These are phyloP conservation scores for Ustilago tritici DNA, from an alignment of 1,284 basidiomycete genomes.

Conservation along the genomic window DNA sequence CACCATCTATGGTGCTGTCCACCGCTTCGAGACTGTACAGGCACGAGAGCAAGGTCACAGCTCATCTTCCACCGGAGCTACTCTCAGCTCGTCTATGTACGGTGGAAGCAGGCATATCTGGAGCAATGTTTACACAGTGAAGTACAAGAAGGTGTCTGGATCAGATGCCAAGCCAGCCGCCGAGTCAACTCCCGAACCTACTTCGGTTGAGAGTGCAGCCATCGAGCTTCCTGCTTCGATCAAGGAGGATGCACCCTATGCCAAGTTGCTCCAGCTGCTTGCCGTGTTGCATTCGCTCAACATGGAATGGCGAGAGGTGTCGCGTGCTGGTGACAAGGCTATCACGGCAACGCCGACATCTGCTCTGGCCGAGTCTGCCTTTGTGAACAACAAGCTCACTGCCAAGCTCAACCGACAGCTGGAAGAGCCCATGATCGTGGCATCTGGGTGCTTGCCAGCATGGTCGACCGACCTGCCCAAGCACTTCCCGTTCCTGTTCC, in stretches of 20 bases:
- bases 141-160: constrained; percentile 90
- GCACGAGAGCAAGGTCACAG: constrained; percentile 12
- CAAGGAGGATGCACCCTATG: constrained; percentile 84
- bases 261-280: constrained; percentile 89
- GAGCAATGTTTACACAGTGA: constrained; percentile 89
- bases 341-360: constrained; percentile 35
- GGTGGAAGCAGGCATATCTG: constrained; percentile 76
- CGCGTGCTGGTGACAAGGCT: constrained; percentile 18
- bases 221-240: constrained; percentile 76
- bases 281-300: constrained; percentile 84
- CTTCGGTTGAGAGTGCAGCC: constrained; percentile 23
- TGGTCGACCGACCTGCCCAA: constrained; percentile 95
- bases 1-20: constrained; percentile 95
- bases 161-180: constrained; percentile 73
- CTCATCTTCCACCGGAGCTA: constrained; percentile 10
- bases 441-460: constrained; percentile 93
- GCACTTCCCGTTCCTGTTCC: constrained; percentile 97
- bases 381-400: constrained; percentile 97
- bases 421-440: constrained; percentile 98
- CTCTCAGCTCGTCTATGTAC: constrained; percentile 16
- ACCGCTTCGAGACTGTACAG: constrained; percentile 79
- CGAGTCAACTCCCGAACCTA: constrained; percentile 56
- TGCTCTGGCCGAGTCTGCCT: constrained; percentile 79
- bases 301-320: constrained; percentile 74
- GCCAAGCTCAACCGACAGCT: constrained; percentile 97